These are phyloP conservation scores for Zopfochytrium polystomum DNA, from an alignment of 371 early-diverging fungal genomes.

Conservation along the genomic window DNA sequence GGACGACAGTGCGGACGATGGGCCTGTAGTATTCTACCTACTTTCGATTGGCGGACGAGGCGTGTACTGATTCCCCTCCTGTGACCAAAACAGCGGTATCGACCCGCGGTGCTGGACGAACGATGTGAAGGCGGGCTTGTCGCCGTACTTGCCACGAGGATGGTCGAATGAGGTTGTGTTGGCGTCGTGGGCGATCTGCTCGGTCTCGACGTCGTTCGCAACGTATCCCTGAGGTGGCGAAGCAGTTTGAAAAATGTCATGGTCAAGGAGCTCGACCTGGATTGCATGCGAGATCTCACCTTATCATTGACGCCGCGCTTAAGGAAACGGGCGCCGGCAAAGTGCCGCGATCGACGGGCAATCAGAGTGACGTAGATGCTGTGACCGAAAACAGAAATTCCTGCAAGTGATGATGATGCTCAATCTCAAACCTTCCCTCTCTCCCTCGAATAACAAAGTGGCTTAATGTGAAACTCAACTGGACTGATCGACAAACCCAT, in stretches of 20 bases:
- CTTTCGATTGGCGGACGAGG: constrained; percentile 90
- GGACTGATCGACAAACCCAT: constrained; percentile 96
- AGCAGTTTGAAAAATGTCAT: background rate
- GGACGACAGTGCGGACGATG: constrained; percentile 84
- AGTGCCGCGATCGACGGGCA: constrained; percentile 89
- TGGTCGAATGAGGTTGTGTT: constrained; percentile 74
- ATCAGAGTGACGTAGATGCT: constrained; percentile 87
- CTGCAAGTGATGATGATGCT: constrained; percentile 10
- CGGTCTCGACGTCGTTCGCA: constrained; percentile 99
- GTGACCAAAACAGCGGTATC: constrained; percentile 93
- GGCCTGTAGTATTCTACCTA: constrained; percentile 77
- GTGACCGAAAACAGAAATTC: constrained; percentile 78
- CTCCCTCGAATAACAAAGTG: background rate
- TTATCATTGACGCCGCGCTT: constrained; percentile 92
- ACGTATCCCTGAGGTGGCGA: constrained; percentile 70
- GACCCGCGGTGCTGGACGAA: constrained; percentile 96
- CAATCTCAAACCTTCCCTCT: background rate
- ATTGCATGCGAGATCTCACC: constrained; percentile 14
- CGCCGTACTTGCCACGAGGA: constrained; percentile 30
- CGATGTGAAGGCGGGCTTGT: constrained; percentile 79
- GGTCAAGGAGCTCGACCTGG: background rate
- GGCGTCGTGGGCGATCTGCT: constrained; percentile 93
- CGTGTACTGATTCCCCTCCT: constrained; percentile 85
- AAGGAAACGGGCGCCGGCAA: constrained; percentile 96
- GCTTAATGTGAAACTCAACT: constrained; percentile 51